phyloP scores from a whole-genome alignment of 192 early-diverging fungal genomes.

The Phycomyces blakesleeanus region DNA sequence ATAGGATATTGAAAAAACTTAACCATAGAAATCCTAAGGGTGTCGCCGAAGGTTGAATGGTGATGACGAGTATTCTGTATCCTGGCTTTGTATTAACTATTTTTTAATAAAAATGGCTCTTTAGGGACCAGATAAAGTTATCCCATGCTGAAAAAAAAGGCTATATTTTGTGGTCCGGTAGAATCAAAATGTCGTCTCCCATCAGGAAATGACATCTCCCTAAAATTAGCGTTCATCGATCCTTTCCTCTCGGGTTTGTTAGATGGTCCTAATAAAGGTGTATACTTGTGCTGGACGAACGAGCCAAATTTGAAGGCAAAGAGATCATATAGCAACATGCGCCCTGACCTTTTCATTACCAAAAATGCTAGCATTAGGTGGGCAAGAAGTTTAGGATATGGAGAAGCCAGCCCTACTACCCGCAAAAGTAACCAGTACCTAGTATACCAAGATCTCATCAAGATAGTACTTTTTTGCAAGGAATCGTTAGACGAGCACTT shows the following conservation, averaged over 20 bases:
- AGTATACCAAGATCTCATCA: slow-evolving; percentile 2
- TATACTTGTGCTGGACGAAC: slow-evolving; percentile 12
- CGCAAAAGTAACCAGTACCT: slow-evolving; percentile 6
- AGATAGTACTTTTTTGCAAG: neutral
- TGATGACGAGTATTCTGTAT: too few relatives aligned
- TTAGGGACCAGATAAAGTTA: too few relatives aligned
- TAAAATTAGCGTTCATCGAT: too few relatives aligned
- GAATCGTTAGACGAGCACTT: neutral
- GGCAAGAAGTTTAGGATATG: slow-evolving; percentile 13
- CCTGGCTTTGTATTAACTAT: too few relatives aligned
- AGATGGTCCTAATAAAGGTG: neutral
- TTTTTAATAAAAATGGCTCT: too few relatives aligned
- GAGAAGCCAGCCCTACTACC: slow-evolving; percentile 9
- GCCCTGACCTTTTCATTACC: slow-evolving; percentile 9
- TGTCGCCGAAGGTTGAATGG: too few relatives aligned
- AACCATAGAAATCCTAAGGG: too few relatives aligned
- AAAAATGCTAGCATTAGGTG: slow-evolving; percentile 1
- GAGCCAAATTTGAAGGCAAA: slow-evolving; percentile 4
- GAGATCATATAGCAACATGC: slow-evolving; percentile 2
- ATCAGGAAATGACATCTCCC: too few relatives aligned
- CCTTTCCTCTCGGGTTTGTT: slow-evolving; percentile 13
- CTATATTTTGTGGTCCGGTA: too few relatives aligned
- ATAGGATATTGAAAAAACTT: too few relatives aligned
- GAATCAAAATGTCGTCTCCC: too few relatives aligned
- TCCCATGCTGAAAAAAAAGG: too few relatives aligned